Conservation (phyloP, 108 stramenopile genomes). For the Aurantiochytrium sp. region DNA sequence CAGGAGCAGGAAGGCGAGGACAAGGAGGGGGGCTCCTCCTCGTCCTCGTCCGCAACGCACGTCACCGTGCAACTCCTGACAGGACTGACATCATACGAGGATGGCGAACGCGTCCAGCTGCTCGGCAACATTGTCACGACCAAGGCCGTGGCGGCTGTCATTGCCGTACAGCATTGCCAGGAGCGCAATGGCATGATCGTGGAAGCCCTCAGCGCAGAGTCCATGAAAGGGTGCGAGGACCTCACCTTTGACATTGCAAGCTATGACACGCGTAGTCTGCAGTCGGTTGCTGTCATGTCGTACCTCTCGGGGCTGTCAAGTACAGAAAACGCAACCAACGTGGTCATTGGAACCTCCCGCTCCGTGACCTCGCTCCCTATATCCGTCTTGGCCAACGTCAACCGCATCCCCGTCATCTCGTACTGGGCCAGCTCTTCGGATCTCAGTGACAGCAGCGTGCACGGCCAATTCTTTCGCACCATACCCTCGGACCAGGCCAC, state of each 20-base stretch:
- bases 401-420: not conserved
- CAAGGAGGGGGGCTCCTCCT: too few species aligned
- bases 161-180: not conserved
- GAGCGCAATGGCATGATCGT: not conserved
- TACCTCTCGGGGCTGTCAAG: not conserved
- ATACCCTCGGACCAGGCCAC: not conserved
- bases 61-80: not conserved
- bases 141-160: not conserved
- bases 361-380: not conserved
- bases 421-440: not conserved
- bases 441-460: not conserved
- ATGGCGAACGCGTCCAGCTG: not conserved
- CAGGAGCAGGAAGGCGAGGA: too few species aligned
- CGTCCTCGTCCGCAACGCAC: not conserved
- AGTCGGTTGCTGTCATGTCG: not conserved
- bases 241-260: not conserved
- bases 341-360: not conserved
- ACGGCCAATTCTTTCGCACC: not conserved
- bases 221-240: not conserved
- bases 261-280: not conserved
- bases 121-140: not conserved
- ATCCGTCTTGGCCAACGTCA: not conserved
- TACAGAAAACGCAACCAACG: not conserved
- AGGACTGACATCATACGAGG: not conserved
- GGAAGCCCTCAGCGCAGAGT: not conserved